Conservation (phyloP, 2,329 filamentous ascomycete genomes). For the Neonectria faginata region DNA sequence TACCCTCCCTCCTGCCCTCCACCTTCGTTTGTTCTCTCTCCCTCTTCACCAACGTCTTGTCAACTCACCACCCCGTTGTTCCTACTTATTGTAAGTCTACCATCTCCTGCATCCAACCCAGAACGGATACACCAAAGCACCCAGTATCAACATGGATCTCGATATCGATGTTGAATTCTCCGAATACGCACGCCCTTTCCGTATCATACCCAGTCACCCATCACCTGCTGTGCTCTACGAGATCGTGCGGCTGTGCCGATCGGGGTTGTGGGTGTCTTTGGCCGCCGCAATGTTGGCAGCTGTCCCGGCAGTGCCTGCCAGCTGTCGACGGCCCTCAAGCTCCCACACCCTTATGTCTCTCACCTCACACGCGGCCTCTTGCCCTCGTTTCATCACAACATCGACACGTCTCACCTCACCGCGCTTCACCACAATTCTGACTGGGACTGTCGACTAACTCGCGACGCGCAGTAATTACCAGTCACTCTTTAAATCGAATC, state of each 20-base stretch:
- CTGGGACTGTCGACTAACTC: slow-evolving; percentile 29
- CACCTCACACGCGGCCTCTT: not conserved
- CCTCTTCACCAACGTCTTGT: slow-evolving; percentile 27
- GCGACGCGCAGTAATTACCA: slow-evolving; percentile 40
- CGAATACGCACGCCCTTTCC: not conserved
- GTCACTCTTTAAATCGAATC: slow-evolving; percentile 43
- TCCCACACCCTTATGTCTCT: not conserved
- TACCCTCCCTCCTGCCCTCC: slow-evolving; percentile 22
- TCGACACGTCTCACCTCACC: not conserved
- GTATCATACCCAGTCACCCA: not conserved
- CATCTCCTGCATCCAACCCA: not conserved
- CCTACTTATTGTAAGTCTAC: slow-evolving; percentile 28
- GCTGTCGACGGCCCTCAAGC: not conserved
- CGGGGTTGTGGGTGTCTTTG: not conserved
- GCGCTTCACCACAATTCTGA: slow-evolving; percentile 8
- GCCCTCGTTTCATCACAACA: not conserved
- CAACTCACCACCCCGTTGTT: slow-evolving; percentile 29
- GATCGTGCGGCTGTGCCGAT: not conserved
- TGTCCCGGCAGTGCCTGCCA: slow-evolving; percentile 6
- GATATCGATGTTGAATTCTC: not conserved
- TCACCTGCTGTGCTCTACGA: not conserved
- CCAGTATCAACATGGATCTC: not conserved
- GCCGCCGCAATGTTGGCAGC: not conserved
- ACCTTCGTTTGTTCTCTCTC: slow-evolving; percentile 11
- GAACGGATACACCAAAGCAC: not conserved